These are phyloP conservation scores for Candida hungchunana DNA, from an alignment of 805 yeast species.

Conservation along the genomic window DNA sequence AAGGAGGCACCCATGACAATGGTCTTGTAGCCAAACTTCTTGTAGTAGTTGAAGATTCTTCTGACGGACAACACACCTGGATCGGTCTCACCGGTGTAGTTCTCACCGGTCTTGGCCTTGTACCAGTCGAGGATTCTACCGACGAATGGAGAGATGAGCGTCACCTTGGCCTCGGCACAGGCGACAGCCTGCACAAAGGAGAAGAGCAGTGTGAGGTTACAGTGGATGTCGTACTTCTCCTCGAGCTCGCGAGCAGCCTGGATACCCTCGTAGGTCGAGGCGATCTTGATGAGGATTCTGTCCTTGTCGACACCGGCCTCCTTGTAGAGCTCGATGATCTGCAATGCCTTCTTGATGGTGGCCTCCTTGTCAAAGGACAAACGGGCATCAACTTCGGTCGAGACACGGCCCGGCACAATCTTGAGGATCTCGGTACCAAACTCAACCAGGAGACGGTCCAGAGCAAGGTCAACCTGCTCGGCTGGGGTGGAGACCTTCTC, in stretches of 20 bases:
- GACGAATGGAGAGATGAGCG: conserved; percentile 96
- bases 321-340: conserved; percentile 84
- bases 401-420: conserved; percentile 98
- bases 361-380: conserved; percentile 93
- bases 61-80: conserved; percentile 96
- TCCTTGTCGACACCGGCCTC: conserved; percentile 82
- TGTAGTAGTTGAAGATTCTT: conserved; percentile 92
- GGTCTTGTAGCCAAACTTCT: conserved; percentile 93
- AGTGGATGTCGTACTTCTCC: conserved; percentile 84
- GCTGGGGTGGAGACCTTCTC: conserved; percentile 42
- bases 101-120: conserved; percentile 90
- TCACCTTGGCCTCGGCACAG: conserved; percentile 95
- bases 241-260: conserved; percentile 97
- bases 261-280: conserved; percentile 99
- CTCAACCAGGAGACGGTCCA: conserved; percentile 91
- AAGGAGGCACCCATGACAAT: conserved; percentile 99
- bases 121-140: conserved; percentile 99
- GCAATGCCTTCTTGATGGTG: conserved; percentile 88
- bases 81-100: conserved; percentile 74
- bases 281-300: conserved; percentile 90
- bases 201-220: conserved; percentile 92
- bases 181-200: conserved; percentile 98
- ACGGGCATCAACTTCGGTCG: conserved; percentile 99
- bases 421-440: conserved; percentile 90
- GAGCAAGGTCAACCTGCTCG: conserved; percentile 74